phyloP scores from a whole-genome alignment of 768 basidiomycete species.

The Chiua virens region DNA sequence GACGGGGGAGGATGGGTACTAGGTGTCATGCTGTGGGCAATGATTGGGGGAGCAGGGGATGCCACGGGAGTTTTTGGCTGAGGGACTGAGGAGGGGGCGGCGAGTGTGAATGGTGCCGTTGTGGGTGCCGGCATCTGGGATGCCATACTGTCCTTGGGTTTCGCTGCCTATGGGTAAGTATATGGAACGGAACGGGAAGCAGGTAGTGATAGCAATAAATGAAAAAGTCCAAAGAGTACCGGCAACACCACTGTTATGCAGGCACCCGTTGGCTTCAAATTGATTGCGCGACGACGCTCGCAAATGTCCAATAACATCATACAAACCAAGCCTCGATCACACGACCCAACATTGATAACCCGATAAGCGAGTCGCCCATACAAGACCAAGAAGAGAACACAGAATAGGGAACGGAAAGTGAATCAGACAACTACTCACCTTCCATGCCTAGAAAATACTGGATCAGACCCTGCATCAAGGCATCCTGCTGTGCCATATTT shows the following conservation, averaged over 20 bases:
- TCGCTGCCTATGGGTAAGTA: slow-evolving; percentile 20
- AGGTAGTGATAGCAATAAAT: background rate
- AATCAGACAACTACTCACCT: slow-evolving; percentile 39
- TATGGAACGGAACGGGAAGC: background rate
- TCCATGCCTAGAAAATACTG: slow-evolving; percentile 79
- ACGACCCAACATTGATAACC: no score
- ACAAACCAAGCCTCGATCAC: background rate
- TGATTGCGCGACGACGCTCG: no score
- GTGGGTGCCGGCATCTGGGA: slow-evolving; percentile 1
- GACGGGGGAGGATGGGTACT: slow-evolving; percentile 32
- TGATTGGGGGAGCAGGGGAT: slow-evolving; percentile 6
- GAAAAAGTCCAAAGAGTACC: no score
- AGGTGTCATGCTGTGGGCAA: slow-evolving; percentile 31
- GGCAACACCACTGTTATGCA: background rate
- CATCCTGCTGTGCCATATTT: slow-evolving; percentile 82
- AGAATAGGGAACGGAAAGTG: background rate
- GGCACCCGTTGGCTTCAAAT: no score
- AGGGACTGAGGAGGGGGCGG: slow-evolving; percentile 6
- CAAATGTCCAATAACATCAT: no score
- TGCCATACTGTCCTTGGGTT: slow-evolving; percentile 20
- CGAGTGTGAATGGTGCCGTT: slow-evolving; percentile 11
- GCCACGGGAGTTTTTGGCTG: slow-evolving; percentile 22
- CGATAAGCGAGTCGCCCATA: no score
- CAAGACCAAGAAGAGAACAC: background rate
- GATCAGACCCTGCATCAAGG: slow-evolving; percentile 77